Conservation (phyloP, 1,284 basidiomycete species). For the Vanrija sp. region DNA sequence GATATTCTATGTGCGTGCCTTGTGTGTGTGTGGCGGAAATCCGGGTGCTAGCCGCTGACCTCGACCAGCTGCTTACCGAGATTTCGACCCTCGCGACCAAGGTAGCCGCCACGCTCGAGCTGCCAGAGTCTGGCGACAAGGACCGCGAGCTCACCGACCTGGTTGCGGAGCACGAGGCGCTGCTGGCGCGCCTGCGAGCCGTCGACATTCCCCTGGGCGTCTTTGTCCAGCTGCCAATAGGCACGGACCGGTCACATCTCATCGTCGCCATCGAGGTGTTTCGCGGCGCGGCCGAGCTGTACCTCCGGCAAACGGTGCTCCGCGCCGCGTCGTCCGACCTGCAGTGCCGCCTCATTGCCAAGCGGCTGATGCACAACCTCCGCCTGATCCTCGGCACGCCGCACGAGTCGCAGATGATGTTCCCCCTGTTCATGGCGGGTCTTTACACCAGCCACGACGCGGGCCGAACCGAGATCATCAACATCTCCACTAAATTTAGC, state of each 20-base stretch:
- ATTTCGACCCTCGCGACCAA: slow-evolving; percentile 23
- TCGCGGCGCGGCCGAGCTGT: slow-evolving; percentile 31
- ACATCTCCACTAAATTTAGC: slow-evolving; percentile 26
- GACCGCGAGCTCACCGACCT: slow-evolving; percentile 4
- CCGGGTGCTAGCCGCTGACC: not conserved
- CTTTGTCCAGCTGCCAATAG: slow-evolving; percentile 15
- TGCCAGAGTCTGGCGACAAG: slow-evolving; percentile 1
- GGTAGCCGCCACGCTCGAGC: slow-evolving; percentile 7
- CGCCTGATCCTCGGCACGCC: slow-evolving; percentile 30
- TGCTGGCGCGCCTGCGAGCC: slow-evolving; percentile 4
- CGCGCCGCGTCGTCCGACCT: slow-evolving; percentile 23
- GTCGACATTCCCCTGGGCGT: slow-evolving; percentile 9
- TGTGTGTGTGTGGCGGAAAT: no score
- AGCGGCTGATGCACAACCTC: slow-evolving; percentile 26
- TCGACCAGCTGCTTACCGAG: slow-evolving; percentile 23
- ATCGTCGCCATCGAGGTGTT: slow-evolving; percentile 33
- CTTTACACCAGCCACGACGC: slow-evolving; percentile 23
- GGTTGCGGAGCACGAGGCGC: slow-evolving; percentile 7
- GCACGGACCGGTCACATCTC: slow-evolving; percentile 15
- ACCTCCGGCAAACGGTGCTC: slow-evolving; percentile 30
- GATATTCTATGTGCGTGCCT: slow-evolving; percentile 25
- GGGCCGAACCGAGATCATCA: slow-evolving; percentile 21
- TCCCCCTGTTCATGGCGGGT: slow-evolving; percentile 37
- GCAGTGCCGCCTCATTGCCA: slow-evolving; percentile 26
- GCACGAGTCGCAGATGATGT: slow-evolving; percentile 33